A percentile compares a stretch with the other conserved stretches of the same genome.
Conservation (phyloP, 371 early-diverging fungal genomes). For the Dichotomocladium elegans region DNA sequence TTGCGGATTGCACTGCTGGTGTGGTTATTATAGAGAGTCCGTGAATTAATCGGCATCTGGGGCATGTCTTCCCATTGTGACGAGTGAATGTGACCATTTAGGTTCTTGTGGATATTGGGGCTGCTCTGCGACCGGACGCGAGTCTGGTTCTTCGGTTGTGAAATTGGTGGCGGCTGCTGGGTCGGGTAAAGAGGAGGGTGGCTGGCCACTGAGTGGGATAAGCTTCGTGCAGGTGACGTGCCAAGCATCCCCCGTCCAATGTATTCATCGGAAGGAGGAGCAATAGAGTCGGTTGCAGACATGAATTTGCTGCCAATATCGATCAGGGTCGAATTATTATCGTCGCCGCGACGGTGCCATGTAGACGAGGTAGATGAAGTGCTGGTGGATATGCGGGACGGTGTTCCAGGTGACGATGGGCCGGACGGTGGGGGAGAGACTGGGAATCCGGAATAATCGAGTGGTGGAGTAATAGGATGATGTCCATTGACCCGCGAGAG, state of each 20-base stretch:
- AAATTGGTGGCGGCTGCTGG: not conserved
- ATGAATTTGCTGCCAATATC: conserved; percentile 50
- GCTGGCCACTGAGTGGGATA: conserved; percentile 36
- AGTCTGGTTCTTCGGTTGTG: conserved; percentile 16
- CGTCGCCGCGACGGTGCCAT: conserved; percentile 11
- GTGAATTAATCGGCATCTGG: conserved; percentile 22
- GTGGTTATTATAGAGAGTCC: conserved; percentile 51
- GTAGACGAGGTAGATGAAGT: conserved; percentile 4
- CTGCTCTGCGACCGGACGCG: conserved; percentile 63
- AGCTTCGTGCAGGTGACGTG: conserved; percentile 28
- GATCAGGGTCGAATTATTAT: conserved; percentile 36
- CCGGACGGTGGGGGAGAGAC: conserved; percentile 59
- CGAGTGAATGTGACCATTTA: conserved; percentile 7
- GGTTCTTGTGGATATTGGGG: conserved; percentile 54
- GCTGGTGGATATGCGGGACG: conserved; percentile 27
- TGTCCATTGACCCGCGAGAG: conserved; percentile 27
- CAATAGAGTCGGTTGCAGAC: conserved; percentile 6
- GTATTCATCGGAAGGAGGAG: conserved; percentile 15
- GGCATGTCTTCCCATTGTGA: conserved; percentile 19
- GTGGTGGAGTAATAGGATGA: conserved; percentile 8
- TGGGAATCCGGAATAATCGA: conserved; percentile 36
- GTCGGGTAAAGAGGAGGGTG: conserved; percentile 16
- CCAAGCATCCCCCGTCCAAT: conserved; percentile 3
- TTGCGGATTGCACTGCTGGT: conserved; percentile 53
- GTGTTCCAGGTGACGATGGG: conserved; percentile 52